Conservation (phyloP, 2,329 filamentous ascomycete species). For the Corniculantispora saksenae region DNA sequence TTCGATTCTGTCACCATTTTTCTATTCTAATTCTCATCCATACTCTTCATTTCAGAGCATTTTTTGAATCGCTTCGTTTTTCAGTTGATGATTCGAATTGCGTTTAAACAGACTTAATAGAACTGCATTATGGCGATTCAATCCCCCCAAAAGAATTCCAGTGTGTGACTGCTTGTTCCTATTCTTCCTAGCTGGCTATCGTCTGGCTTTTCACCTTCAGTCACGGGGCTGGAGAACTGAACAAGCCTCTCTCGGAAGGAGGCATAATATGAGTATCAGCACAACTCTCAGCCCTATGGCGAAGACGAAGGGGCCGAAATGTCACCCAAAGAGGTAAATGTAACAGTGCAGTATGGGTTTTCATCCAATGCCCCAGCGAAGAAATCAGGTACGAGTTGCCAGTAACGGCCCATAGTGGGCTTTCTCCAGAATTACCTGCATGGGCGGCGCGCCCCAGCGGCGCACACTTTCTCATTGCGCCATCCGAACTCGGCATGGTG, state of each 20-base stretch:
- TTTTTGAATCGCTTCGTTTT: neutral
- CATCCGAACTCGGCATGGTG: slow-evolving; percentile 19
- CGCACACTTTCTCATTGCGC: slow-evolving; percentile 8
- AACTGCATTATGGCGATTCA: neutral
- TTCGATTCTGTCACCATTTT: neutral
- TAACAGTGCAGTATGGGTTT: neutral
- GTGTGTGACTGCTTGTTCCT: no score
- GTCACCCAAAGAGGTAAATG: neutral
- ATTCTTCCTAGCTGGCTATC: no score
- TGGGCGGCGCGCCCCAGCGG: no score
- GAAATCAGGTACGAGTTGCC: neutral
- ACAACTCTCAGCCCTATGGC: neutral
- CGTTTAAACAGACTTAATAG: neutral
- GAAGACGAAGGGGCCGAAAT: neutral
- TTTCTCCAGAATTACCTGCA: neutral
- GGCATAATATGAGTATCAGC: neutral
- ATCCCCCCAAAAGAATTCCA: no score
- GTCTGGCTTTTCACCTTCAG: no score
- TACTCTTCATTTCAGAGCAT: neutral
- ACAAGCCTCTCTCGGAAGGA: neutral
- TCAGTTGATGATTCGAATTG: neutral
- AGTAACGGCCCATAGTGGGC: neutral
- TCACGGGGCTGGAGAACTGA: no score
- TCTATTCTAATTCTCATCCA: neutral
- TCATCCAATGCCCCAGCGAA: neutral